Base-by-base conservation (phyloP, 306 rosid genomes). In the Datisca glomerata region DNA sequence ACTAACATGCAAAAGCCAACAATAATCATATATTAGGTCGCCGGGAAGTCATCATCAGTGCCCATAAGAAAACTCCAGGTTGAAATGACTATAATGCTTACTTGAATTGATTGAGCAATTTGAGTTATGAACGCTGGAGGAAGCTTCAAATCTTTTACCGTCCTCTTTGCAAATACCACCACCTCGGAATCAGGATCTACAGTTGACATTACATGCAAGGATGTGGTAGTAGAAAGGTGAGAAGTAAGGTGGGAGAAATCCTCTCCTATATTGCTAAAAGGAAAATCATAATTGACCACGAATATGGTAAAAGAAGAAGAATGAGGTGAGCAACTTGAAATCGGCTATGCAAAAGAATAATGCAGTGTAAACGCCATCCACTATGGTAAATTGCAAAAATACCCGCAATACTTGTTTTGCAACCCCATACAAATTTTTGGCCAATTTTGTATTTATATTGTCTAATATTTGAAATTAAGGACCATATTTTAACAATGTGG, bases 141-240 rank as follows among this genome's bases (percentile, higher is more conserved):
- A 12, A 89, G 84, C 68, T 78, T 78, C 48, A 89, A 67, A 68
- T 84, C 93, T 61, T 65, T 84, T 10, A 76, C 93, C 3, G 96
- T 84, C 38, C 84, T 69, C 65, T 66, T 84, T 0, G 96, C 93
- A 57, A 89, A 78, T 16, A 72, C 53, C 6, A 60, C 86, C 13
- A 80, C 70, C 72, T 84, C 98, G 0, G 86, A 68, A 67, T 89
- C 96, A 1, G 86, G 84, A 69, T 89, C 95, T 79, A 38, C 14
- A 49, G 12, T 19, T 34, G 1, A 35, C 17, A 44, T 17, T 21
- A 41, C 12, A 12, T 9, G 16, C 40, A 8, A 51, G 5, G 6
- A 38, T 5, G 4, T 4, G 18, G 15, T 24, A 10, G 33, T 11
- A 50, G 22, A 46, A 17, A 24, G 14, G 24, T 18, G 36, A 61